These are phyloP conservation scores for Ophiostoma ulmi DNA, from an alignment of 2,329 filamentous ascomycete species.

Conservation along the genomic window DNA sequence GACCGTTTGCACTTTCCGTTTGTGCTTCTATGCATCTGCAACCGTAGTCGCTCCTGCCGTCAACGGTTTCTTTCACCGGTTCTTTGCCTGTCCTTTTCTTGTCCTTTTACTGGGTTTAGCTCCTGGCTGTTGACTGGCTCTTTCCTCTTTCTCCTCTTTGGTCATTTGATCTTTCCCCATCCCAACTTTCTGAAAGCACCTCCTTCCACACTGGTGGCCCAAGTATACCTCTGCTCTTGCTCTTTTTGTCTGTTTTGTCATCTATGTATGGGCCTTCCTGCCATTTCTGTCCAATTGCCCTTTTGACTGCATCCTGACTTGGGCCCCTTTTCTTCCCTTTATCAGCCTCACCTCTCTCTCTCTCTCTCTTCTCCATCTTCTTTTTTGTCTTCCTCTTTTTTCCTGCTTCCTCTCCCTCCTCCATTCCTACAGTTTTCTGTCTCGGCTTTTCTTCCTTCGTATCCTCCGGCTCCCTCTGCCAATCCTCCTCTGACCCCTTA, in stretches of 20 bases:
- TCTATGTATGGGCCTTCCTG: background rate
- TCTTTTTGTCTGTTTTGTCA: background rate
- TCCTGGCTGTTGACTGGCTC: background rate
- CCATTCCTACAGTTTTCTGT: background rate
- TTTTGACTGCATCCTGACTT: background rate
- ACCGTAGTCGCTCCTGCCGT: background rate
- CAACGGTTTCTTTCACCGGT: background rate
- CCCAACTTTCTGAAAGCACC: background rate
- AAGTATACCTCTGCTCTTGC: background rate
- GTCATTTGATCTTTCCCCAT: constrained; percentile 3
- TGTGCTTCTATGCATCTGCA: background rate
- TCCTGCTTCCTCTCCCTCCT: background rate
- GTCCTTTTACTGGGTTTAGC: background rate
- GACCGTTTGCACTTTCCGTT: background rate
- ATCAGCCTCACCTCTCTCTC: background rate
- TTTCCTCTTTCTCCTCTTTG: background rate
- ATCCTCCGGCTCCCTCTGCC: background rate
- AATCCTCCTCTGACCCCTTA: constrained; percentile 5
- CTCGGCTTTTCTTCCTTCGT: constrained; percentile 2
- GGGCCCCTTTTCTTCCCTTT: constrained; percentile 1
- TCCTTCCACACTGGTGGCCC: background rate
- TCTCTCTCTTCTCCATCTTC: background rate
- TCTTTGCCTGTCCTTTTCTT: background rate
- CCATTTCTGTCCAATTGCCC: background rate
- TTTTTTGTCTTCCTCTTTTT: background rate